Evolutionary conservation across 2,329 filamentous ascomycete species (phyloP).

Genomic region (Stachybotrys elegans): DNA sequence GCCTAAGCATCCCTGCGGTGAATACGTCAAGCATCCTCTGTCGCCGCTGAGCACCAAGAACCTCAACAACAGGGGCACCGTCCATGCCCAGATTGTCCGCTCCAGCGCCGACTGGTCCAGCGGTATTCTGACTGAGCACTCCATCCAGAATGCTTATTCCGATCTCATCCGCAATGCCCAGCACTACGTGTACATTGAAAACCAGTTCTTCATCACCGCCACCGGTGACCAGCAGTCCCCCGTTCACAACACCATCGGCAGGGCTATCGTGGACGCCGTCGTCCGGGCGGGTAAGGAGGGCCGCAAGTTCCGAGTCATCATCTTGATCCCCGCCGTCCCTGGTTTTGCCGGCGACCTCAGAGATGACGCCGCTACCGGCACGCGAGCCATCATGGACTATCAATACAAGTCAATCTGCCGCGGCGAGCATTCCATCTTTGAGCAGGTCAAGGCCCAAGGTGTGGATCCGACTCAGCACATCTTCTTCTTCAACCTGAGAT

Average conservation of each 20-base stretch:
- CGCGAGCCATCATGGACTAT: conserved; percentile 95
- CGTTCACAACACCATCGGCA: conserved; percentile 82
- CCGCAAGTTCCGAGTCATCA: conserved; percentile 85
- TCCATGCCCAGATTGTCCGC: conserved; percentile 80
- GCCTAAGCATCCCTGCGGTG: conserved; percentile 82
- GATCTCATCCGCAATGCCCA: conserved; percentile 83
- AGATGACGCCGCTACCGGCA: conserved; percentile 77
- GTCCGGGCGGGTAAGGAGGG: conserved; percentile 75
- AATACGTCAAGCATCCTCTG: conserved; percentile 78
- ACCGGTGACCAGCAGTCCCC: conserved; percentile 84
- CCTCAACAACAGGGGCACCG: conserved; percentile 61
- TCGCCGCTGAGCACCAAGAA: conserved; percentile 63
- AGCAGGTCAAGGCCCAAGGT: conserved; percentile 64
- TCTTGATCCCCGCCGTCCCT: conserved; percentile 85
- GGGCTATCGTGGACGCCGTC: conserved; percentile 85
- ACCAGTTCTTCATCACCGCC: conserved; percentile 97
- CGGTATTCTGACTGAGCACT: conserved; percentile 78
- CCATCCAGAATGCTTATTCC: conserved; percentile 81
- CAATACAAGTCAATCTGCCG: conserved; percentile 95
- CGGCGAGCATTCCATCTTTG: conserved; percentile 87
- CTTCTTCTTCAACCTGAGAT: conserved; percentile 90
- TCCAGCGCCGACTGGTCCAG: conserved; percentile 93
- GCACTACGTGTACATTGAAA: conserved; percentile 96
- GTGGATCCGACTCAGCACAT: conserved; percentile 77
- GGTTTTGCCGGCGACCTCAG: conserved; percentile 91